A percentile compares a stretch with the other conserved stretches of the same genome.
Evolutionary conservation across 345 rosid genomes (phyloP).

Genomic region (Carallia pectinifolia): DNA sequence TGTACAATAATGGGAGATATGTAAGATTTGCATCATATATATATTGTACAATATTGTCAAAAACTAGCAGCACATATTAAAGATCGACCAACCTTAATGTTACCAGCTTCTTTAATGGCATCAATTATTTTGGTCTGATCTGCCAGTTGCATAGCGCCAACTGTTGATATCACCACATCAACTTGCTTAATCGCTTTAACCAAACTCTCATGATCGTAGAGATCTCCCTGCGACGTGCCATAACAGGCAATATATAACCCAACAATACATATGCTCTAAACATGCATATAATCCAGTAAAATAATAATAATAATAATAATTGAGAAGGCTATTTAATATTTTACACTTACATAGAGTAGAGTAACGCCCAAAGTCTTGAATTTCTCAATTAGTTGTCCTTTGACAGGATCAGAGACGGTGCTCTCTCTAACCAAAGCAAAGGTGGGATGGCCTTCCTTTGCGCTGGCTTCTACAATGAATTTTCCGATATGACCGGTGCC

Average conservation of each 20-base stretch:
- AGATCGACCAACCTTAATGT: constrained; percentile 33
- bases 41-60: background rate
- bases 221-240: constrained; percentile 26
- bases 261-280: background rate
- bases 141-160: constrained; percentile 30
- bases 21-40: too few relatives aligned
- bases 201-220: constrained; percentile 45
- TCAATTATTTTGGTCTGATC: constrained; percentile 47
- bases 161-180: constrained; percentile 53
- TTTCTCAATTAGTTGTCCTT: constrained; percentile 44
- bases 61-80: too few relatives aligned
- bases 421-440: constrained; percentile 59
- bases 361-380: constrained; percentile 61
- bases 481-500: constrained; percentile 81
- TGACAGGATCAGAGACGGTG: constrained; percentile 50
- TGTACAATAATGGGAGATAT: background rate
- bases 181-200: constrained; percentile 51
- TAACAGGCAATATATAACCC: too few relatives aligned
- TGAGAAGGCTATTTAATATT: background rate
- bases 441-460: constrained; percentile 54
- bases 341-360: constrained; percentile 43
- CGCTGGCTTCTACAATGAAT: constrained; percentile 60
- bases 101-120: constrained; percentile 55
- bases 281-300: background rate
- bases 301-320: too few relatives aligned